These are phyloP conservation scores for Scleromitrula shiraiana DNA, from an alignment of 2,329 filamentous ascomycete species.

Conservation along the genomic window DNA sequence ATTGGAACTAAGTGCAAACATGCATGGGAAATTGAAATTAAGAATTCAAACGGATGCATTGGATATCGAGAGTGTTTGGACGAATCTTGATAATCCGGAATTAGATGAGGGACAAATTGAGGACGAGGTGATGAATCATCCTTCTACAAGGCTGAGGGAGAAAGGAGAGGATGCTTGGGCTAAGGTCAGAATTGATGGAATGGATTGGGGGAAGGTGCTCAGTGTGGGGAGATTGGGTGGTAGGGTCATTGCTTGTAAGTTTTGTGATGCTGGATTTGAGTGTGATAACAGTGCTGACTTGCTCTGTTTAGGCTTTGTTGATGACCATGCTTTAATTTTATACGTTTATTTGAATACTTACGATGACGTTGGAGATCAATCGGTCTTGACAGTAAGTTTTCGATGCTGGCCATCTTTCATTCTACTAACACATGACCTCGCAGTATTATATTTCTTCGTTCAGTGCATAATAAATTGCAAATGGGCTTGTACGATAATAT, in stretches of 20 bases:
- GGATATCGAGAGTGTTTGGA: constrained; percentile 80
- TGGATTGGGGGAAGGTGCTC: constrained; percentile 90
- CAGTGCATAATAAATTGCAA: constrained; percentile 31
- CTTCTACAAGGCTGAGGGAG: constrained; percentile 69
- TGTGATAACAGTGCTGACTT: constrained; percentile 16
- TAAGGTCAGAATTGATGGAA: constrained; percentile 82
- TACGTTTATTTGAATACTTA: constrained; percentile 74
- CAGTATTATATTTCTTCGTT: constrained; percentile 54
- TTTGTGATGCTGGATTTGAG: constrained; percentile 3
- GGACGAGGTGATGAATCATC: constrained; percentile 64
- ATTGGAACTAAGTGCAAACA: constrained; percentile 83
- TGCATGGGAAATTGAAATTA: constrained; percentile 80
- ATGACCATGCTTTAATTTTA: constrained; percentile 72
- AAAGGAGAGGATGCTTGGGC: constrained; percentile 79
- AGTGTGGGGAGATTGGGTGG: constrained; percentile 86
- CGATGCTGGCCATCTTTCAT: neutral
- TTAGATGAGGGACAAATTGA: constrained; percentile 69
- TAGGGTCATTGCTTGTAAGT: constrained; percentile 79
- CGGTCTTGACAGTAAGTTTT: constrained; percentile 60
- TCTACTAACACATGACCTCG: constrained; percentile 11
- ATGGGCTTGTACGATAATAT: neutral
- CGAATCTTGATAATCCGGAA: constrained; percentile 76
- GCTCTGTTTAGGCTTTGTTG: constrained; percentile 49
- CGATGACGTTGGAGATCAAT: constrained; percentile 59
- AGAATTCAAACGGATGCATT: constrained; percentile 76